Percentiles rank a stretch among this genome's conserved stretches.
Conservation (phyloP, 1,139 yeast species). For the Magnusiomyces paraingens region DNA sequence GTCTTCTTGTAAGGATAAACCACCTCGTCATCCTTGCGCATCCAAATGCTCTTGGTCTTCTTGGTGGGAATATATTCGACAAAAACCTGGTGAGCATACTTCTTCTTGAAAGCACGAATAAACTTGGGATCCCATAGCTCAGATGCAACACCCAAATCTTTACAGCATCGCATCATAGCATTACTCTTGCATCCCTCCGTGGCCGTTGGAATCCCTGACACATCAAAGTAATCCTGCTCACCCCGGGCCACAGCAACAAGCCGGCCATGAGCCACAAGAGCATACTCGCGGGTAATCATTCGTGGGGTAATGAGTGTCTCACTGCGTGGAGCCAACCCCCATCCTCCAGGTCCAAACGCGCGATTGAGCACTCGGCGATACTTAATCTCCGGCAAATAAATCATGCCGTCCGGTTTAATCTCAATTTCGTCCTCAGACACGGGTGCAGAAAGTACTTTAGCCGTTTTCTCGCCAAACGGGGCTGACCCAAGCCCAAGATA, state of each 20-base stretch:
- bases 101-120: conserved; percentile 69
- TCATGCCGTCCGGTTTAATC: conserved; percentile 89
- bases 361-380: conserved; percentile 80
- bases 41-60: conserved; percentile 83
- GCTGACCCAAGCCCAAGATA: conserved; percentile 63
- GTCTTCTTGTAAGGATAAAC: conserved; percentile 65
- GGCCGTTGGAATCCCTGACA: conserved; percentile 87
- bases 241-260: conserved; percentile 91
- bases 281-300: conserved; percentile 81
- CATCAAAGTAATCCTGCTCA: conserved; percentile 87
- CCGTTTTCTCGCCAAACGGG: conserved; percentile 60
- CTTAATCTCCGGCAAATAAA: conserved; percentile 90
- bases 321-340: conserved; percentile 96
- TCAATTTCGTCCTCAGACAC: conserved; percentile 70
- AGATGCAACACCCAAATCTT: conserved; percentile 92
- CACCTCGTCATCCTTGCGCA: conserved; percentile 62
- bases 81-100: conserved; percentile 73
- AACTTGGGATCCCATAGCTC: conserved; percentile 96
- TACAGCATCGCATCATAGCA: conserved; percentile 96
- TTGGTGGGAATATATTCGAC: conserved; percentile 79
- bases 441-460: conserved; percentile 53
- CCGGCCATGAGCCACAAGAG: conserved; percentile 78
- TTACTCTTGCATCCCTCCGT: conserved; percentile 96
- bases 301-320: conserved; percentile 65
- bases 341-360: conserved; percentile 98